Conservation (phyloP, 73 alveolate species). For the Symbiodinium natans region DNA sequence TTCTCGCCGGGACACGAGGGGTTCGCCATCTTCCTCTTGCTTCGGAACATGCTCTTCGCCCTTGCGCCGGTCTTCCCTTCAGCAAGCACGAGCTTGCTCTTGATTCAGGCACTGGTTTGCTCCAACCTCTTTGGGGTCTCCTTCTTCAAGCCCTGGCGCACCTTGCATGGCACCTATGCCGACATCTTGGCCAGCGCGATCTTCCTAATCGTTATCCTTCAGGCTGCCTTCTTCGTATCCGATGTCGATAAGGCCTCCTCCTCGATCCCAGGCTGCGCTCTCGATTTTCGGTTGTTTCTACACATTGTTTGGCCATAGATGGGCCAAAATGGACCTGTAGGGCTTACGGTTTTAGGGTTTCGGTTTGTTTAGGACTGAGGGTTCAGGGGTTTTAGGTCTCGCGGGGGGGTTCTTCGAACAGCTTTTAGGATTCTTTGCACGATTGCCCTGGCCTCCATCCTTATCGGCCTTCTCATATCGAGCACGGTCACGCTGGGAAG, state of each 20-base stretch:
- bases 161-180: not conserved
- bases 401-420: too few relatives aligned
- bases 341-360: too few relatives aligned
- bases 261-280: not conserved
- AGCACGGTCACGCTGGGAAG: not conserved
- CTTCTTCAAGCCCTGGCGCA: constrained; percentile 33
- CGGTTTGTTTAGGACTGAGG: too few relatives aligned
- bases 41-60: constrained; percentile 46
- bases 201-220: not conserved
- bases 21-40: constrained; percentile 5
- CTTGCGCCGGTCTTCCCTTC: constrained; percentile 12
- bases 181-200: constrained; percentile 1
- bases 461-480: too few relatives aligned
- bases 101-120: not conserved
- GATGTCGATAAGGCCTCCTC: not conserved
- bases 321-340: too few relatives aligned
- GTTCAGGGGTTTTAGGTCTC: too few relatives aligned
- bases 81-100: not conserved
- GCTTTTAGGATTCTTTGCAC: too few relatives aligned
- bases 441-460: too few relatives aligned
- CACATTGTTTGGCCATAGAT: too few relatives aligned
- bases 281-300: too few relatives aligned
- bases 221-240: constrained; percentile 1
- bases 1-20: constrained; percentile 28
- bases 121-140: constrained; percentile 20